Evolutionary conservation across 2,329 filamentous ascomycete species (phyloP), one percentile per base, ranked within the genome.

Genomic region (Aspergillus viridinutans): DNA sequence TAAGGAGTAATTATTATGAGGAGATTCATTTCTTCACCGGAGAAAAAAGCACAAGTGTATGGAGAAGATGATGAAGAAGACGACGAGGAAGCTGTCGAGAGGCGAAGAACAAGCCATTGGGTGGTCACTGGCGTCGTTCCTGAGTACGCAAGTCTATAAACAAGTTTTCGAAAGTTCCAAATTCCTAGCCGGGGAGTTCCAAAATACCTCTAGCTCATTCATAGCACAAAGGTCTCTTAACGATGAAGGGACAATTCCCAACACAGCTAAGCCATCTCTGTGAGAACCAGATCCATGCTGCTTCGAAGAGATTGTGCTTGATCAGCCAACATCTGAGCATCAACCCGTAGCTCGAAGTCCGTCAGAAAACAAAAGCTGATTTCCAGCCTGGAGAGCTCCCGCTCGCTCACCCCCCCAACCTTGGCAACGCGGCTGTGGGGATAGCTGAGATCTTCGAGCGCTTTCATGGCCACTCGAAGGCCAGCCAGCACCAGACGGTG

Each of bases 371-470:
- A 92, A 69, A 93, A 93, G 67, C 89, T 92, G 59, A 97, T 90
- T 78, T 97, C 94, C 45, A 97, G 77, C 58, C 89, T 83, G 43
- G 89, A 89, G 52, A 99, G 81, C 74, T 97, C 92, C 20, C 80
- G 78, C 69, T 90, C 89, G 67, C 85, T 90, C 17, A 97, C 91
- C 20, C 93, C 93, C 45, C 94, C 93, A 1, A 97, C 92, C 62
- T 87, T 89, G 20, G 93, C 87, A 63, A 97, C 86, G 55, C 91
- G 88, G 58, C 82, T 82, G 75, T 97, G 93, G 8, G 90, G 85
- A 76, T 95, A 96, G 64, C 88, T 90, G 54, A 93, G 82, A 72
- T 97, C 93, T 73, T 99, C 93, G n/a, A 97, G 78, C 0, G 91
- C 90, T 76, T 97, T 99, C 84, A 92, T 94, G 14, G 93, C 92